Conservation (phyloP, 805 yeast species). For the Ogataea nakhonphanomensis region DNA sequence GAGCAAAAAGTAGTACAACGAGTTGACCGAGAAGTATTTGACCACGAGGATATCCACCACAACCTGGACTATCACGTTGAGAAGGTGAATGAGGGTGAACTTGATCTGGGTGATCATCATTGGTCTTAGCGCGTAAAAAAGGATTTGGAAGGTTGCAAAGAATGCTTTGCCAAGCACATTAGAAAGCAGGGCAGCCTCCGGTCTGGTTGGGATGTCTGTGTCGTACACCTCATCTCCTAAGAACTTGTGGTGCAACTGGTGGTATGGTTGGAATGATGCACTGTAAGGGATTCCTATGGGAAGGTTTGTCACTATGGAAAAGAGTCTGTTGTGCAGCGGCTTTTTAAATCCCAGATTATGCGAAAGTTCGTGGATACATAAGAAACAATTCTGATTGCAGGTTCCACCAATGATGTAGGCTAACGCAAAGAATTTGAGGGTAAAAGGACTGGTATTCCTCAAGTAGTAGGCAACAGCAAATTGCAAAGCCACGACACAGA, state of each 20-base stretch:
- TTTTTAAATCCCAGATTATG: slow-evolving; percentile 82
- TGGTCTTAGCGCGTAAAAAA: slow-evolving; percentile 88
- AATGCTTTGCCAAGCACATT: slow-evolving; percentile 84
- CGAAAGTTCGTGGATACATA: slow-evolving; percentile 84
- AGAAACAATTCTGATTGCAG: slow-evolving; percentile 74
- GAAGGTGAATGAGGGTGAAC: slow-evolving; percentile 69
- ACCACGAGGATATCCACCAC: slow-evolving; percentile 57
- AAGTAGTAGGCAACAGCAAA: slow-evolving; percentile 59
- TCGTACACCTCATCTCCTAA: slow-evolving; percentile 81
- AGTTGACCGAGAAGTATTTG: slow-evolving; percentile 56
- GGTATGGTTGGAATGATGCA: slow-evolving; percentile 87
- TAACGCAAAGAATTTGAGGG: slow-evolving; percentile 51
- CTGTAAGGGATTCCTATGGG: slow-evolving; percentile 91
- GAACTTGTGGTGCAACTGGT: slow-evolving; percentile 86
- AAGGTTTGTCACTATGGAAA: slow-evolving; percentile 70
- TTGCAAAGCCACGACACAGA: slow-evolving; percentile 66
- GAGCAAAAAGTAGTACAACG: slow-evolving; percentile 63
- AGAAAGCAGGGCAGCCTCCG: slow-evolving; percentile 72
- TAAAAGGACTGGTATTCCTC: slow-evolving; percentile 49
- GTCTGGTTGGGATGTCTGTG: slow-evolving; percentile 80
- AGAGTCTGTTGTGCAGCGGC: slow-evolving; percentile 73
- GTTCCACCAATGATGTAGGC: slow-evolving; percentile 87
- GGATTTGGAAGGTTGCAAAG: slow-evolving; percentile 84
- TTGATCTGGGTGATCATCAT: slow-evolving; percentile 76
- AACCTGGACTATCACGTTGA: slow-evolving; percentile 63